phyloP scores from a whole-genome alignment of 78 protist genomes.

The Speleostelium caveatum region DNA sequence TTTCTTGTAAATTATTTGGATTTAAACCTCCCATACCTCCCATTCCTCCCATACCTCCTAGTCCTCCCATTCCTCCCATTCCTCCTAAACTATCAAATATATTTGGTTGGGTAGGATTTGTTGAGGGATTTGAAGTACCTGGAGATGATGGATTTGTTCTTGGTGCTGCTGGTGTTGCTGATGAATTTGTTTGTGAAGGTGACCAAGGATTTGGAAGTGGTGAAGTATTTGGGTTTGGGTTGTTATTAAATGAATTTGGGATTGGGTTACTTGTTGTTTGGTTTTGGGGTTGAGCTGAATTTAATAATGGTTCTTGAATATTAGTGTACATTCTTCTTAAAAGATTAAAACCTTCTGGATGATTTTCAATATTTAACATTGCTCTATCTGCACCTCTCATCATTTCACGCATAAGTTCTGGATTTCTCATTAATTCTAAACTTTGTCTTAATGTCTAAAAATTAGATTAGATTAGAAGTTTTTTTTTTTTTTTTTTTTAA shows the following conservation, averaged over 20 bases:
- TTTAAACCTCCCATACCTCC: conserved; percentile 78
- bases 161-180: conserved; percentile 53
- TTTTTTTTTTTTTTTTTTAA: too few relatives aligned
- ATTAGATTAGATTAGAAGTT: neutral
- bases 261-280: neutral
- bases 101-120: conserved; percentile 19
- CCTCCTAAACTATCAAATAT: conserved; percentile 42
- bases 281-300: conserved; percentile 1
- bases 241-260: neutral
- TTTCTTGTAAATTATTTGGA: conserved; percentile 30
- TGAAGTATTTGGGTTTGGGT: conserved; percentile 23
- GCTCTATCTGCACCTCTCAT: conserved; percentile 92
- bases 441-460: conserved; percentile 80
- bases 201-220: conserved; percentile 77
- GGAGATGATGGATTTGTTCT: conserved; percentile 1
- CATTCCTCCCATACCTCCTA: conserved; percentile 87
- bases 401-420: conserved; percentile 93
- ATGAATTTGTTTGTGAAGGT: conserved; percentile 89
- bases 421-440: conserved; percentile 90
- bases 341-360: conserved; percentile 92
- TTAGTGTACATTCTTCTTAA: conserved; percentile 89
- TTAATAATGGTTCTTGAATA: conserved; percentile 88
- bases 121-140: conserved; percentile 1
- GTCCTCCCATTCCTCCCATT: conserved; percentile 75
- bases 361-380: conserved; percentile 90